Evolutionary conservation across 768 basidiomycete species (phyloP).

Genomic region (Peribolospora kevripleyi): DNA sequence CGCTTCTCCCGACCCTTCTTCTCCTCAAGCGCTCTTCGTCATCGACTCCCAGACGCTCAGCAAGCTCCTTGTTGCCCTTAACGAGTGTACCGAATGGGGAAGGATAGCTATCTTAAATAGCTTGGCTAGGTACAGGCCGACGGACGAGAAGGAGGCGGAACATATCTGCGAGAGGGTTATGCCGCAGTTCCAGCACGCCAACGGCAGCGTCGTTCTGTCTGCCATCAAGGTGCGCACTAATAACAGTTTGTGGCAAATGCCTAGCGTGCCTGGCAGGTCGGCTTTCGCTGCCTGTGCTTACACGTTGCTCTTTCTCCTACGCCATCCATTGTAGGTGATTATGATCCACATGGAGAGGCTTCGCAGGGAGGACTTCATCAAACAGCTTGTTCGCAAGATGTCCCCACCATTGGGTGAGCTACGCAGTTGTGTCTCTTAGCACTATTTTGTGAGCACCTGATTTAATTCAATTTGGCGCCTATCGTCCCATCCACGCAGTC

Average conservation of each 20-base stretch:
- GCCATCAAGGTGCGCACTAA: conserved; percentile 52
- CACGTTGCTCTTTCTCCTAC: background rate
- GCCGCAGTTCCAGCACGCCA: conserved; percentile 93
- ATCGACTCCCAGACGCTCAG: conserved; percentile 63
- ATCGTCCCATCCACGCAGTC: conserved; percentile 23
- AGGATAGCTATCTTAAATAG: conserved; percentile 78
- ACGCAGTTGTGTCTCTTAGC: background rate
- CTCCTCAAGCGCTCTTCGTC: conserved; percentile 37
- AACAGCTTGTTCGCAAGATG: conserved; percentile 80
- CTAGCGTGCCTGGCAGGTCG: background rate
- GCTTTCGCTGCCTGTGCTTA: background rate
- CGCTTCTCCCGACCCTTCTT: conserved; percentile 8
- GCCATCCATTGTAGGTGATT: conserved; percentile 36
- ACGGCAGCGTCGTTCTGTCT: conserved; percentile 85
- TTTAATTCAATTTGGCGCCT: conserved; percentile 14
- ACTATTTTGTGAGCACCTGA: background rate
- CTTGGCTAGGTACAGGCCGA: conserved; percentile 52
- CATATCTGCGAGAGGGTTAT: conserved; percentile 97
- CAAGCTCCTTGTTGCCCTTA: conserved; percentile 80
- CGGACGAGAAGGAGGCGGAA: conserved; percentile 83
- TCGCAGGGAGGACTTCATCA: conserved; percentile 53
- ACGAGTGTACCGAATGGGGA: conserved; percentile 98
- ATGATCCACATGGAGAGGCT: conserved; percentile 90
- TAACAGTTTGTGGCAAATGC: background rate
- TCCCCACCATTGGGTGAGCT: conserved; percentile 45